Evolutionary conservation across 2,329 filamentous ascomycete genomes (phyloP), one percentile per base, ranked within the genome.

Genomic region (Ceratocystis cacaofunesta): DNA sequence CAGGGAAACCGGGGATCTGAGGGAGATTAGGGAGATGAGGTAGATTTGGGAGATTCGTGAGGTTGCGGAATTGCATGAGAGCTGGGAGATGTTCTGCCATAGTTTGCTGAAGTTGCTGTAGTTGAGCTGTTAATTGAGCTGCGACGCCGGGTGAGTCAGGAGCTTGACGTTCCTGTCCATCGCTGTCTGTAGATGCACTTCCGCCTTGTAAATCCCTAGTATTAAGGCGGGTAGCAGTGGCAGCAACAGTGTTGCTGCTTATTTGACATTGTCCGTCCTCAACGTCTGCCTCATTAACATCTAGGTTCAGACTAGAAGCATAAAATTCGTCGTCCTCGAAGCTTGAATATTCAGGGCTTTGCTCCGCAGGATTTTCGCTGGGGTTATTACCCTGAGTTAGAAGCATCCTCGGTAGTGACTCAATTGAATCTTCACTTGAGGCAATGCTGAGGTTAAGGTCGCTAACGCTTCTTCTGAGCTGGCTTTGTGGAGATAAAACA

Each of bases 51-150:
- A 85, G 74, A 61, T 76, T 72, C 0, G 74, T 70, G 7, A 77
- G 68, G 65, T 86, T 87, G 3, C 76, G 68, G 63, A 86, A 87
- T 62, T 86, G 86, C 70, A 89, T 78, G 58, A 64, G 58, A 43
- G 43, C 46, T 7, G 66, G 66, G 22, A 67, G 48, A 44, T 85
- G 81, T 73, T 85, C 77, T 44, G 83, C 79, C 77, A 90, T 81
- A 58, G 80, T 84, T 72, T 90, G 85, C 71, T 91, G 89, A 70
- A 92, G 80, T 67, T 91, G 85, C 66, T 92, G 86, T 61, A 92
- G 80, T 71, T 91, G 88, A 19, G 85, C 81, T 30, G 85, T 80
- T 22, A 92, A 75, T 66, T 92, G 87, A 65, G 91, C 87, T 70
- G 86, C 85, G 75, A 90, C 82, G 15, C 86, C 87, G 61, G 84